phyloP scores from a whole-genome alignment of 2,329 filamentous ascomycete species.

The Grosmannia penicillata region DNA sequence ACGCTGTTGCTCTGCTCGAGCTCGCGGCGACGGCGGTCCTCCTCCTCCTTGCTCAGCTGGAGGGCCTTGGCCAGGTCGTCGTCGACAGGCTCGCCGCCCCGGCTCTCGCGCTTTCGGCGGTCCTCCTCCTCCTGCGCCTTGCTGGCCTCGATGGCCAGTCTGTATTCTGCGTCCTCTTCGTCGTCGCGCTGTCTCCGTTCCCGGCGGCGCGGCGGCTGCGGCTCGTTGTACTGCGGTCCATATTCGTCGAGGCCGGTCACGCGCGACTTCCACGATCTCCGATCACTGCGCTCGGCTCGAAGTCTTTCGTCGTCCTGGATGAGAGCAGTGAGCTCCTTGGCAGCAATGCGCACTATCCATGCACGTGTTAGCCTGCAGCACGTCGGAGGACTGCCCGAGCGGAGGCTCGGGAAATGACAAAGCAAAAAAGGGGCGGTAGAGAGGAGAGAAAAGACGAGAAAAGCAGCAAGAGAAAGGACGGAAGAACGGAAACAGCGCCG shows the following conservation, averaged over 20 bases:
- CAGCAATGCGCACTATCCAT: conserved; percentile 69
- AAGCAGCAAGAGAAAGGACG: neutral
- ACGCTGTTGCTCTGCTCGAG: conserved; percentile 55
- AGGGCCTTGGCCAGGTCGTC: conserved; percentile 92
- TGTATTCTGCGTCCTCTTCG: conserved; percentile 83
- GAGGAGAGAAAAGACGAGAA: too few species aligned
- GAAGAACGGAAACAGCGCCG: neutral
- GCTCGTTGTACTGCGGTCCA: conserved; percentile 28
- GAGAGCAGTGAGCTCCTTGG: conserved; percentile 85
- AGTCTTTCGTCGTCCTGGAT: conserved; percentile 89
- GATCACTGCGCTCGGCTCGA: conserved; percentile 76
- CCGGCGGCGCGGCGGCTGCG: conserved; percentile 27
- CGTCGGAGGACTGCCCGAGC: neutral
- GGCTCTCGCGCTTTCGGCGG: conserved; percentile 52
- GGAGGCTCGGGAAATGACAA: neutral
- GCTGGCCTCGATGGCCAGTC: conserved; percentile 83
- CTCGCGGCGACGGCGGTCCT: conserved; percentile 75
- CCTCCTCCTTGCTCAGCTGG: conserved; percentile 85
- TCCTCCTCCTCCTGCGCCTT: conserved; percentile 93
- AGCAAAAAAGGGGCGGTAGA: neutral
- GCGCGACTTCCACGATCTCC: conserved; percentile 91
- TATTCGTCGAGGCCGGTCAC: conserved; percentile 87
- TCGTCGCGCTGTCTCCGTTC: conserved; percentile 39
- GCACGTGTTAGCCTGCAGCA: too few species aligned
- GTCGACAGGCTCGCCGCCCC: conserved; percentile 45